A percentile compares a stretch with the other conserved stretches of the same genome.
Evolutionary conservation across 176 grass and related monocot genomes (phyloP).

Genomic region (Juncus effusus): DNA sequence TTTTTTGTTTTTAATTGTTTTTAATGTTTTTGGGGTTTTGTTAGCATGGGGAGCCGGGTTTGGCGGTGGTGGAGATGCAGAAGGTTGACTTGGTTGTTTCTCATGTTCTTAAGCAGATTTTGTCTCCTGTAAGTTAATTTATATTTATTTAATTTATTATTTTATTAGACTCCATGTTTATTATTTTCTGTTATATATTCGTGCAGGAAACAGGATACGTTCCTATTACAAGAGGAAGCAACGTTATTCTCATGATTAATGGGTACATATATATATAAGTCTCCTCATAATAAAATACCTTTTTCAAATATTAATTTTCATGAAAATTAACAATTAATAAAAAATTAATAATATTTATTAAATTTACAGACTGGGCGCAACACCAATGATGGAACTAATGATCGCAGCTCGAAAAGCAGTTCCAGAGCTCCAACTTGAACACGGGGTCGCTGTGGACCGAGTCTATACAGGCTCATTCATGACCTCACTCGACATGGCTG

Average conservation of each 20-base stretch:
- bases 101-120: constrained; percentile 93
- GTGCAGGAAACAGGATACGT: constrained; percentile 96
- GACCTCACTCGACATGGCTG: constrained; percentile 99
- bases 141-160: neutral
- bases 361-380: constrained; percentile 71
- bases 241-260: constrained; percentile 91
- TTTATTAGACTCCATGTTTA: constrained; percentile 27
- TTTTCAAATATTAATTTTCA: too few species aligned
- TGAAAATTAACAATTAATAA: neutral
- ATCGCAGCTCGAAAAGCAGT: constrained; percentile 88
- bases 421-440: constrained; percentile 80
- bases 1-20: constrained; percentile 27
- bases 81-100: constrained; percentile 79
- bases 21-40: constrained; percentile 25
- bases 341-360: constrained; percentile 16
- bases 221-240: constrained; percentile 93
- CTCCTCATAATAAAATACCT: too few species aligned
- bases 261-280: constrained; percentile 47
- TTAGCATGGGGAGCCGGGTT: constrained; percentile 98
- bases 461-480: constrained; percentile 95
- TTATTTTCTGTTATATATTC: constrained; percentile 28
- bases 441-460: constrained; percentile 98
- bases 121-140: constrained; percentile 45
- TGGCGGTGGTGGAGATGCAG: constrained; percentile 86
- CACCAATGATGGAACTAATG: constrained; percentile 97